Base-by-base conservation (phyloP, 192 early-diverging fungal species). In the Kickxella alabastrina region DNA sequence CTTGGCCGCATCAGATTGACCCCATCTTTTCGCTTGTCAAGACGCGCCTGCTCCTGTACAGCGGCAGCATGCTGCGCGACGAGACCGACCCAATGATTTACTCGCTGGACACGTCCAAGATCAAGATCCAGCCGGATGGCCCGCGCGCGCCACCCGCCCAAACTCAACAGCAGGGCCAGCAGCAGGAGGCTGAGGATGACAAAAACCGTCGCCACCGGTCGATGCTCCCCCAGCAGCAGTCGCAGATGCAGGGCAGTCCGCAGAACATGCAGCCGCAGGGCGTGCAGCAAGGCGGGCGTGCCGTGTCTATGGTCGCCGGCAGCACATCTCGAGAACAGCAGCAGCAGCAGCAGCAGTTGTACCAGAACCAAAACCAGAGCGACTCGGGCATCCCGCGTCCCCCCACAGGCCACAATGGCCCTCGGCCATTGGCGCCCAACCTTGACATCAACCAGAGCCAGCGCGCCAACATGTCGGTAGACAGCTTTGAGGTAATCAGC, bases 61-160 rank as follows among this genome's bases (percentile, higher is more conserved):
- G 67, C 31, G 74, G 74, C 24, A 58, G 53, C 22, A 61, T 67
- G 65, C 62, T 58, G 6, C 39, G 62, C 10, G 61, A 65, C 34
- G 56, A 51, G 2, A 38, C 42, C 9, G 72, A 56, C 13, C 36
- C 55, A 6, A 15, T 47, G 19, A 45, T 77, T 12, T 67, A 77
- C 36, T 63, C 64, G 24, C 55, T 77, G 28, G 74, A 77, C 35
- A 77, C 74, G 22, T 65, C 66, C 24, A 77, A 77, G 59, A 77
- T 77, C 53, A 68, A 70, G 46, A 77, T 77, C 51, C 62, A 67
- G 67, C 74, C 66, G 3, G 74, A 77, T 24, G 59, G 43, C 1
- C 47, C 64, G 3, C 59, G 69, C 13, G 32, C 46, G 2, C 43
- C 4, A 44, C 15, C 41, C 19, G 26, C 12, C 49, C 28, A 15